Evolutionary conservation across 2,329 filamentous ascomycete genomes (phyloP), one percentile per base, ranked within the genome.

Genomic region (Aureobasidium sp.): DNA sequence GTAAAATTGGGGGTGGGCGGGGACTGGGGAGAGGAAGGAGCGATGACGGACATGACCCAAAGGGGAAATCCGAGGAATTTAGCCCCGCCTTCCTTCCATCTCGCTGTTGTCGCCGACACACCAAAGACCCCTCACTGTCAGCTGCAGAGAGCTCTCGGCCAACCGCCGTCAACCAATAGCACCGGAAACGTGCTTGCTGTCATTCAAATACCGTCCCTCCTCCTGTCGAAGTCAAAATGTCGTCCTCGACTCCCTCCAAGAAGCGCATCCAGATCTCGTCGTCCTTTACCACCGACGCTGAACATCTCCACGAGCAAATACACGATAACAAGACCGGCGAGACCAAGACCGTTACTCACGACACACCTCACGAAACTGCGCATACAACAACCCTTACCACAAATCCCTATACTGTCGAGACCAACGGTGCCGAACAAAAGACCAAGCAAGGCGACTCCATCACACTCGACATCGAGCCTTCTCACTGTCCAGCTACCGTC

Each of bases 291-390:
- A 53, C 26, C 63, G 68, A 44, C 67, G 68, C 72, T 27, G 71
- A 76, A 36, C 71, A 75, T 65, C 68, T 76, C 20, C 71, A 72
- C 66, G 70, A 74, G 47, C 72, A 72, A 62, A 68, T 76, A 61
- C 67, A 71, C 46, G 67, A 76, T 64, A 71, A 74, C 44, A 73
- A 68, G 41, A 73, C 56, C 63, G 72, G 73, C 59, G 69, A 70
- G 58, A 68, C 71, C 37, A 74, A 72, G 64, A 67, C 73, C 39
- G 53, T 74, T 44, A 71, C 76, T 51, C 70, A 68, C 37, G 68
- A 67, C 58, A 73, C 73, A 37, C 75, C 76, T 3, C 69, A 69
- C 17, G 62, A 67, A 26, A 69, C 69, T 23, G 70, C 70, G 26
- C 70, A 67, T 6, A 69, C 66, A 20, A 64, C 74, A 2, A 73